These are phyloP conservation scores for Pseudocercospora macadamiae DNA, from an alignment of 2,329 filamentous ascomycete species.

Conservation along the genomic window DNA sequence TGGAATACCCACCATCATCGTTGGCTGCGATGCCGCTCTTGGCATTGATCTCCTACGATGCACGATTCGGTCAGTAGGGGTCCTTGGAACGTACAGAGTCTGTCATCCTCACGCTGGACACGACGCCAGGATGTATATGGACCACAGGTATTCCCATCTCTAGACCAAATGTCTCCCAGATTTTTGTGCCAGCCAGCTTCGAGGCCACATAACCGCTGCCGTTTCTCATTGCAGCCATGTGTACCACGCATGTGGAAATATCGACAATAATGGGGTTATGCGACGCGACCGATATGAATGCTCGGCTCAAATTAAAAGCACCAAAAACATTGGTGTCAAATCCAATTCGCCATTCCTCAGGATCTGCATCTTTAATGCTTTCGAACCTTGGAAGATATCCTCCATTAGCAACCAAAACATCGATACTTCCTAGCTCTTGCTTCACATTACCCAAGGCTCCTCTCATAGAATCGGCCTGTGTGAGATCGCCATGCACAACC, in stretches of 20 bases:
- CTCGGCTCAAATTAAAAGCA: slow-evolving; percentile 36
- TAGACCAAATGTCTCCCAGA: slow-evolving; percentile 46
- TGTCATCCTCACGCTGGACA: neutral
- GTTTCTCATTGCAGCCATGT: slow-evolving; percentile 23
- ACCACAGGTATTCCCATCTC: slow-evolving; percentile 33
- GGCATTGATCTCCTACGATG: neutral
- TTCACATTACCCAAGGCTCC: neutral
- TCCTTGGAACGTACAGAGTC: neutral
- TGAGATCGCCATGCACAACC: neutral
- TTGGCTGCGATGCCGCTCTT: neutral
- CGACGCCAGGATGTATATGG: neutral
- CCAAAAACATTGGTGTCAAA: slow-evolving; percentile 36
- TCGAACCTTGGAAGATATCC: neutral
- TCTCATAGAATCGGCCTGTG: neutral
- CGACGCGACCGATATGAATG: slow-evolving; percentile 1
- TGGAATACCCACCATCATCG: neutral
- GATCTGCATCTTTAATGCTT: neutral
- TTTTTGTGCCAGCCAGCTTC: slow-evolving; percentile 42
- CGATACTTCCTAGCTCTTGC: slow-evolving; percentile 7
- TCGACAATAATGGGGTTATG: slow-evolving; percentile 26
- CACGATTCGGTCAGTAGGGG: neutral
- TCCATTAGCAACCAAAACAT: neutral
- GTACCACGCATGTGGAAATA: slow-evolving; percentile 3
- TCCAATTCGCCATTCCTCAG: neutral
- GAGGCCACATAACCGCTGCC: slow-evolving; percentile 36